Conservation (phyloP, 805 yeast genomes). For the Kregervanrija fluxuum region DNA sequence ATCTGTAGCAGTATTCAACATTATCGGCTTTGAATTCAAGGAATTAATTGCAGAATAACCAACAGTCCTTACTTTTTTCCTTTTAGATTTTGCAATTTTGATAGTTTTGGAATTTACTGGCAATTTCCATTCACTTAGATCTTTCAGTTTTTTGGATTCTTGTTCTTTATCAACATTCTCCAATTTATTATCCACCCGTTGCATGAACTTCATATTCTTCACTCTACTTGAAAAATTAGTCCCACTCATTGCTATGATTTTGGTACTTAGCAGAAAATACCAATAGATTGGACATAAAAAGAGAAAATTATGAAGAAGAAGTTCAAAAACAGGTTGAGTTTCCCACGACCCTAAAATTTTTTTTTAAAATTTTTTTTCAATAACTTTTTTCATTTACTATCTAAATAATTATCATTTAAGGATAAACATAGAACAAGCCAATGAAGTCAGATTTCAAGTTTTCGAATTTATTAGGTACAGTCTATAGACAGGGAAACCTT, state of each 20-base stretch:
- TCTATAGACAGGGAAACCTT: conserved; percentile 87
- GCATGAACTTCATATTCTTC: conserved; percentile 23
- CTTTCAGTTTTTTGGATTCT: conserved; percentile 33
- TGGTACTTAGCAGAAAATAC: too few species aligned
- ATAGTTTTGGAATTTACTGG: conserved; percentile 27
- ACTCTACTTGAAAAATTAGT: conserved; percentile 45
- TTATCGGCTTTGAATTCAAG: too few species aligned
- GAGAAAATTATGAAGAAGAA: too few species aligned
- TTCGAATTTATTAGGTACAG: conserved; percentile 88
- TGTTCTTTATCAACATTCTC: conserved; percentile 26
- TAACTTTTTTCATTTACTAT: too few species aligned
- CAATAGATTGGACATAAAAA: too few species aligned
- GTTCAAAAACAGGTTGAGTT: too few species aligned
- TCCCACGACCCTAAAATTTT: too few species aligned
- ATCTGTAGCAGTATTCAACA: too few species aligned
- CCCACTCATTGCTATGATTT: conserved; percentile 9
- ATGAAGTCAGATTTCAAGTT: conserved; percentile 90
- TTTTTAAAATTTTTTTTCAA: too few species aligned
- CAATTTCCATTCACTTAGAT: conserved; percentile 45
- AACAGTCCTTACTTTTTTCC: conserved; percentile 15
- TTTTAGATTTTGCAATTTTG: conserved; percentile 12
- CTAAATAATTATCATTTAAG: too few species aligned
- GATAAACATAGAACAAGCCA: neutral
- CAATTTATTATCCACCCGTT: conserved; percentile 22
- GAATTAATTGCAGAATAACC: conserved; percentile 23